Percentiles rank a stretch among this genome's conserved stretches.
These are phyloP conservation scores for Penicillium palitans DNA, from an alignment of 2,329 filamentous ascomycete genomes.

Conservation along the genomic window DNA sequence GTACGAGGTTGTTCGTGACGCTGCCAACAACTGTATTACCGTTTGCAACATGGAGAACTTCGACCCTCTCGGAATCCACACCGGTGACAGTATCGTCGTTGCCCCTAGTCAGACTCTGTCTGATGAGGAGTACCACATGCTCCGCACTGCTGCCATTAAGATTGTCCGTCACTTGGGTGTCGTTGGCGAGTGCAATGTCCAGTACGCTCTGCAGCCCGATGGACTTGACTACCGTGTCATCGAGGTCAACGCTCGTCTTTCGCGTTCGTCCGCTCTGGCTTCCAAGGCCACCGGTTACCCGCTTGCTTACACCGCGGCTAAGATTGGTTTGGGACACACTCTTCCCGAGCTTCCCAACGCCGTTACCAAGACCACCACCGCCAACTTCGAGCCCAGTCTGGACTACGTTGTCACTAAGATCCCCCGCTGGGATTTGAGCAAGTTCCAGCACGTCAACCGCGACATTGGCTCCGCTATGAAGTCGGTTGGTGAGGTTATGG, in stretches of 20 bases:
- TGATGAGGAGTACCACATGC: slow-evolving; percentile 99
- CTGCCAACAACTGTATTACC: slow-evolving; percentile 97
- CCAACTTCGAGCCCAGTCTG: slow-evolving; percentile 96
- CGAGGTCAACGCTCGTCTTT: slow-evolving; percentile 97
- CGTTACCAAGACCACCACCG: slow-evolving; percentile 96
- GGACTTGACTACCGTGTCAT: slow-evolving; percentile 98
- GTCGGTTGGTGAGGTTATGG: slow-evolving; percentile 98
- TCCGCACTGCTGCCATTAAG: slow-evolving; percentile 95
- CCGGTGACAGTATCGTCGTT: slow-evolving; percentile 97
- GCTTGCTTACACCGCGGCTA: slow-evolving; percentile 93
- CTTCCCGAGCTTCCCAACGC: slow-evolving; percentile 95
- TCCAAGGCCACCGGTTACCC: slow-evolving; percentile 98
- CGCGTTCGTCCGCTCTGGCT: slow-evolving; percentile 91
- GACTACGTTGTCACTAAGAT: slow-evolving; percentile 99
- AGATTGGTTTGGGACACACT: slow-evolving; percentile 95
- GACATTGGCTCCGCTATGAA: slow-evolving; percentile 99
- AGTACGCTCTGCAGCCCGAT: slow-evolving; percentile 95
- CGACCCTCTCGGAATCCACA: slow-evolving; percentile 95
- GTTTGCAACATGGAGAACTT: slow-evolving; percentile 99
- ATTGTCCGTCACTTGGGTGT: slow-evolving; percentile 96
- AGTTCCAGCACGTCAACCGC: slow-evolving; percentile 98
- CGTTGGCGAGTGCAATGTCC: slow-evolving; percentile 97
- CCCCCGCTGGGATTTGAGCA: slow-evolving; percentile 94
- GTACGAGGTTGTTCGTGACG: slow-evolving; percentile 97
- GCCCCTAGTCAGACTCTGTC: slow-evolving; percentile 95